Evolutionary conservation across 139 green algal genomes (phyloP).

Genomic region (Microglena sp.): DNA sequence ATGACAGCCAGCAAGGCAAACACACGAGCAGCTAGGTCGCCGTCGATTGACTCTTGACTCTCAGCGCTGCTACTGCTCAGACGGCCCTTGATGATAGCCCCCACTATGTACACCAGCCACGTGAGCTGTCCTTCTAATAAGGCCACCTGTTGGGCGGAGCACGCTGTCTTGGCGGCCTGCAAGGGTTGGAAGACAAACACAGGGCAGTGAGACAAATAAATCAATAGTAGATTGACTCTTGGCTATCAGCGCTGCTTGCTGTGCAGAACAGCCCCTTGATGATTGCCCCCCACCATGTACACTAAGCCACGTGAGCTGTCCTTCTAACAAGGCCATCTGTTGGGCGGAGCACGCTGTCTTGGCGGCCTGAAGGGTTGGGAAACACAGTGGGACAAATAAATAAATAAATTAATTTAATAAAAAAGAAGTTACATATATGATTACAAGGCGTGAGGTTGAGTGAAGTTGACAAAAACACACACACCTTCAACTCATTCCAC

Average conservation of each 20-base stretch:
- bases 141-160: conserved; percentile 32
- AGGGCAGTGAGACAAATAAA: too few species aligned
- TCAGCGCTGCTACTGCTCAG: conserved; percentile 62
- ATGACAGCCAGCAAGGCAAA: conserved; percentile 70
- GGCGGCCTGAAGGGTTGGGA: conserved; percentile 10
- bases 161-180: conserved; percentile 2
- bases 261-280: conserved; percentile 72
- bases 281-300: conserved; percentile 86
- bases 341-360: neutral
- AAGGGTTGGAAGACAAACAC: too few species aligned
- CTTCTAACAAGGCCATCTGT: conserved; percentile 77
- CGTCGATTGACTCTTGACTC: conserved; percentile 86
- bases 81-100: conserved; percentile 76
- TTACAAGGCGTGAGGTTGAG: too few species aligned
- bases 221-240: conserved; percentile 89
- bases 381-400: too few species aligned
- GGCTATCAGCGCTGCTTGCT: conserved; percentile 60
- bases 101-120: conserved; percentile 95
- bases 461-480: too few species aligned
- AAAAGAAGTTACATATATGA: too few species aligned
- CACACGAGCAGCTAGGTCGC: conserved; percentile 76
- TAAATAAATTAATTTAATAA: too few species aligned
- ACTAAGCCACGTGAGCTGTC: conserved; percentile 96
- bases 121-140: conserved; percentile 93
- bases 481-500: too few species aligned